These are phyloP conservation scores for Russula emetica DNA, from an alignment of 768 basidiomycete species.

Conservation along the genomic window DNA sequence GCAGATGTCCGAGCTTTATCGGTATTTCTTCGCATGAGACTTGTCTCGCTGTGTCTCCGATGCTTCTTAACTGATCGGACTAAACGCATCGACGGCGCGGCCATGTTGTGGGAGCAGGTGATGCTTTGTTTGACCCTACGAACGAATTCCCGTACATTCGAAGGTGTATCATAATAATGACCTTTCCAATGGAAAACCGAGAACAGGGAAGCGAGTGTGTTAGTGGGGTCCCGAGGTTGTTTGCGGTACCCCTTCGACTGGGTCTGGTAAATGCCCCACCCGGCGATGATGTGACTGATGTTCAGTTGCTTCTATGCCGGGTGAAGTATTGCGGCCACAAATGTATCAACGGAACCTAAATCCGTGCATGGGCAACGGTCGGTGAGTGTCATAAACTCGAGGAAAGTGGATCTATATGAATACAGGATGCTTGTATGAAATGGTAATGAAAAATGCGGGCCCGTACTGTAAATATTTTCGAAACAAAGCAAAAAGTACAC, in stretches of 20 bases:
- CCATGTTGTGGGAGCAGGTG: slow-evolving; percentile 9
- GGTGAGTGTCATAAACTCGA: slow-evolving; percentile 4
- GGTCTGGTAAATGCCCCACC: slow-evolving; percentile 9
- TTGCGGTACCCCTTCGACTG: background rate
- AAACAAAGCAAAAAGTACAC: slow-evolving; percentile 15
- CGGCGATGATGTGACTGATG: slow-evolving; percentile 9
- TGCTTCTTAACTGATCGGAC: slow-evolving; percentile 20
- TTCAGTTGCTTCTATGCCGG: slow-evolving; percentile 7
- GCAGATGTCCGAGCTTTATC: slow-evolving; percentile 11
- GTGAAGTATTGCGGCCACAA: slow-evolving; percentile 2
- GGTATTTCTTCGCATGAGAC: slow-evolving; percentile 19
- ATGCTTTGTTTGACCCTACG: slow-evolving; percentile 12
- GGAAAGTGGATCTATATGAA: slow-evolving; percentile 11
- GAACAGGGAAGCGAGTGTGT: slow-evolving; percentile 3
- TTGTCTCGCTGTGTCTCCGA: slow-evolving; percentile 11
- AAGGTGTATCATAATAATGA: slow-evolving; percentile 5
- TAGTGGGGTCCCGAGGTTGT: slow-evolving; percentile 3
- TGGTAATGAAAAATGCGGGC: slow-evolving; percentile 11
- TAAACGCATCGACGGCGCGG: slow-evolving; percentile 9
- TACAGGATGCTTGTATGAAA: slow-evolving; percentile 14
- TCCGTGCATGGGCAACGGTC: slow-evolving; percentile 3
- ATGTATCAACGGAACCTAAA: slow-evolving; percentile 9
- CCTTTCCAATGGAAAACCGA: slow-evolving; percentile 13
- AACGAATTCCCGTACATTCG: slow-evolving; percentile 5
- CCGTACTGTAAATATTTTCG: slow-evolving; percentile 19